Conservation (phyloP, 2,329 filamentous ascomycete genomes). For the Stemphylium beticola region DNA sequence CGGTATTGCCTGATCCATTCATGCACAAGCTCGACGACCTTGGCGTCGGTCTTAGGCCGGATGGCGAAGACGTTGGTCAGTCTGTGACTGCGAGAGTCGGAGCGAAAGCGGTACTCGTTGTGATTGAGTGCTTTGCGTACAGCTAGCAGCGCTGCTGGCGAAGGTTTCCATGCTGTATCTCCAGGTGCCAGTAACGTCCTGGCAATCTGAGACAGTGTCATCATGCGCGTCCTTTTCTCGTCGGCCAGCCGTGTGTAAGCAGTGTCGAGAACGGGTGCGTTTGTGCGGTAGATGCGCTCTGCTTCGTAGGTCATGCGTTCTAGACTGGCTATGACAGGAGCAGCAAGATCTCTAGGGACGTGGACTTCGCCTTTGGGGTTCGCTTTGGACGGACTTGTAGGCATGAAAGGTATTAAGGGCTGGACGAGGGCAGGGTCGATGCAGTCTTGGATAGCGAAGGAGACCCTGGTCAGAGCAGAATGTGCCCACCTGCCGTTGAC, state of each 20-base stretch:
- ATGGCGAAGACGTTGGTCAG: conserved; percentile 68
- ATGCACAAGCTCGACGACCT: conserved; percentile 59
- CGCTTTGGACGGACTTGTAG: conserved; percentile 42
- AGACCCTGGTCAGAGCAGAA: conserved; percentile 46
- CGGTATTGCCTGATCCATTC: conserved; percentile 62
- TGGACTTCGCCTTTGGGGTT: conserved; percentile 43
- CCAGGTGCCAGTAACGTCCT: conserved; percentile 46
- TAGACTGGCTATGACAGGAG: conserved; percentile 53
- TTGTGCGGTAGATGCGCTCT: conserved; percentile 55
- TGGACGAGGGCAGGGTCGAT: conserved; percentile 54
- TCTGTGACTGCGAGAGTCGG: conserved; percentile 57
- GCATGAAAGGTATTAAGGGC: conserved; percentile 59
- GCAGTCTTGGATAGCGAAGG: conserved; percentile 59
- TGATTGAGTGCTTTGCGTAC: conserved; percentile 69
- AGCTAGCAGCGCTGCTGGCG: conserved; percentile 66
- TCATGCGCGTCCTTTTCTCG: conserved; percentile 52
- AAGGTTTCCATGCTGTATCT: conserved; percentile 36
- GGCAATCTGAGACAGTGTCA: conserved; percentile 56
- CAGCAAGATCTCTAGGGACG: conserved; percentile 55
- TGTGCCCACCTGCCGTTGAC: conserved; percentile 58
- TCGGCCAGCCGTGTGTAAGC: conserved; percentile 58
- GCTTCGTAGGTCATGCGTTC: conserved; percentile 52
- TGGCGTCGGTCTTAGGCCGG: conserved; percentile 61
- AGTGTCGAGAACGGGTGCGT: conserved; percentile 56
- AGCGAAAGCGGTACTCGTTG: conserved; percentile 67